Conservation (phyloP, 257 asterid species). For the Salvia miltiorrhiza region DNA sequence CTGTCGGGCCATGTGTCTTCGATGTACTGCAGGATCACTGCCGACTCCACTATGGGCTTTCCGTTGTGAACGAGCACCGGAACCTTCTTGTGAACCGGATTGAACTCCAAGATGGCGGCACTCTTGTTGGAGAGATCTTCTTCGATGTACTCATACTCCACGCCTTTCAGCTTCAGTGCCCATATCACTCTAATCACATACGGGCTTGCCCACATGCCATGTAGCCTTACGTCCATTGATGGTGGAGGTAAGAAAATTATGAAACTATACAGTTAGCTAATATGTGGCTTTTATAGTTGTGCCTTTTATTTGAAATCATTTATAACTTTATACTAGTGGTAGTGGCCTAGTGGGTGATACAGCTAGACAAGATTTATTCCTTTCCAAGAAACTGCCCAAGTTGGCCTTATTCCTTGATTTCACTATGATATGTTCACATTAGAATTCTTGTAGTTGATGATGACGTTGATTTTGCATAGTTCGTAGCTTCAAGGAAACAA, state of each 20-base stretch:
- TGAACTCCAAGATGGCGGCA: slow-evolving; percentile 29
- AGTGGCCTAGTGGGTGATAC: background rate
- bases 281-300: background rate
- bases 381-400: slow-evolving; percentile 14
- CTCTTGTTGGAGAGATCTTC: slow-evolving; percentile 36
- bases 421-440: background rate
- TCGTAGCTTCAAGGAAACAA: no score
- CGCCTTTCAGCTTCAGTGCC: slow-evolving; percentile 37
- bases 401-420: background rate
- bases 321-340: background rate
- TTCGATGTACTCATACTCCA: slow-evolving; percentile 35
- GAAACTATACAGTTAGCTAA: background rate
- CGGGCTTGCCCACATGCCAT: slow-evolving; percentile 37
- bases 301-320: background rate
- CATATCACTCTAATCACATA: slow-evolving; percentile 33
- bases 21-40: slow-evolving; percentile 32
- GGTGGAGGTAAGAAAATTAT: slow-evolving; percentile 7
- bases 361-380: background rate
- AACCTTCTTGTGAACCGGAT: slow-evolving; percentile 38
- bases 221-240: slow-evolving; percentile 33
- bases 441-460: background rate
- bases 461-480: no score
- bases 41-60: slow-evolving; percentile 29
- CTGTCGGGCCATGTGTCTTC: slow-evolving; percentile 38
- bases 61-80: slow-evolving; percentile 41